These are phyloP conservation scores for Conticribra guillardii DNA, from an alignment of 108 stramenopile species.

Conservation along the genomic window DNA sequence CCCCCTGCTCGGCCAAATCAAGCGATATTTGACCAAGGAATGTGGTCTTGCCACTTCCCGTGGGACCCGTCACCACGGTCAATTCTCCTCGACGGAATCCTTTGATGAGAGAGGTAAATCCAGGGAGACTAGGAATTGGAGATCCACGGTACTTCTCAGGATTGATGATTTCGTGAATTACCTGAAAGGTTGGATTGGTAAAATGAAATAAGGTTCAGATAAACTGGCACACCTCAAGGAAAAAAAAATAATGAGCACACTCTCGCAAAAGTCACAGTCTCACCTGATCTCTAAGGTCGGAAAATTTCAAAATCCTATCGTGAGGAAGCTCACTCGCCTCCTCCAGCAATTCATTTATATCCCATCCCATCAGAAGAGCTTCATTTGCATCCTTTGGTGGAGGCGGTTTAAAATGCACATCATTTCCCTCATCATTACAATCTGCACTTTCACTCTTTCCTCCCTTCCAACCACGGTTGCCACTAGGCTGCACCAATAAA, in stretches of 20 bases:
- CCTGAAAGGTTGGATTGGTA: slow-evolving; percentile 10
- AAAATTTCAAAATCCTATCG: slow-evolving; percentile 80
- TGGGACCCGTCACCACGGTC: slow-evolving; percentile 92
- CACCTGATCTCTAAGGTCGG: slow-evolving; percentile 67
- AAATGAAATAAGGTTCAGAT: neutral
- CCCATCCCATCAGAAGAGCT: slow-evolving; percentile 76
- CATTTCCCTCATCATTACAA: neutral
- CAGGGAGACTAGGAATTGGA: slow-evolving; percentile 78
- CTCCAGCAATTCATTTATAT: slow-evolving; percentile 67
- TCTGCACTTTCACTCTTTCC: neutral
- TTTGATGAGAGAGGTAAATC: slow-evolving; percentile 85
- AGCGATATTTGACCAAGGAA: slow-evolving; percentile 92
- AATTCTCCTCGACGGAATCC: slow-evolving; percentile 96
- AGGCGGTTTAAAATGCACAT: slow-evolving; percentile 1
- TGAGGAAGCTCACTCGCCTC: slow-evolving; percentile 69
- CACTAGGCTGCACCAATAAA: slow-evolving; percentile 65
- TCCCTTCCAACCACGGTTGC: slow-evolving; percentile 32
- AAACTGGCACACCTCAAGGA: slow-evolving; percentile 7
- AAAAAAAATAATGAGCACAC: neutral
- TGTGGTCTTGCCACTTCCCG: slow-evolving; percentile 81
- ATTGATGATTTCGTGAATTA: slow-evolving; percentile 84
- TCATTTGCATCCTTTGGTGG: slow-evolving; percentile 99
- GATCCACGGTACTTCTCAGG: slow-evolving; percentile 77
- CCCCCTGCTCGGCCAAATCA: slow-evolving; percentile 91
- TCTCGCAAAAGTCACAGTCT: slow-evolving; percentile 5